Evolutionary conservation across 129 eudicot genomes (phyloP).

Genomic region (Flaveria brownii): DNA sequence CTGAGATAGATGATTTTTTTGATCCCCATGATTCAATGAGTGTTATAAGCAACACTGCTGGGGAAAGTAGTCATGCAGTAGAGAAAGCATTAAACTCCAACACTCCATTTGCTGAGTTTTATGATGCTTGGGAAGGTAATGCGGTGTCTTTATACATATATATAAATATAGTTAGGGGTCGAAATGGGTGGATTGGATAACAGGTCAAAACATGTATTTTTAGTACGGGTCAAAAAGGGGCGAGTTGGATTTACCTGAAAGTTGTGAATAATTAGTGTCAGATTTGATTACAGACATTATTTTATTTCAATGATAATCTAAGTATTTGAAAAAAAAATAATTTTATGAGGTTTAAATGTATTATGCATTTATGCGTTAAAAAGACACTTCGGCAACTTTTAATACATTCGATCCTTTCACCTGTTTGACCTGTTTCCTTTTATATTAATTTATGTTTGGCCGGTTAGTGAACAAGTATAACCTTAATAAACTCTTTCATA

Average conservation of each 20-base stretch:
- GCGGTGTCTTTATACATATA: neutral
- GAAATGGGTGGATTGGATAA: neutral
- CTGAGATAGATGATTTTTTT: slow-evolving; percentile 59
- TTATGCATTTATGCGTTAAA: slow-evolving; percentile 1
- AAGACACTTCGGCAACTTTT: neutral
- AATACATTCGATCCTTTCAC: neutral
- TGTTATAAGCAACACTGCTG: slow-evolving; percentile 51
- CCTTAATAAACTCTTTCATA: neutral
- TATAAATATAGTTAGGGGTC: neutral
- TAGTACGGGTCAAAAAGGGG: neutral
- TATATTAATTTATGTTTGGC: neutral
- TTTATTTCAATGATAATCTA: too few relatives aligned
- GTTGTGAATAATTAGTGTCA: too few relatives aligned
- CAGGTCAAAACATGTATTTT: neutral
- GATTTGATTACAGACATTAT: too few relatives aligned
- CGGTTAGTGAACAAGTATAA: neutral
- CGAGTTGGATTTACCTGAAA: neutral
- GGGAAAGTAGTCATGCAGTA: slow-evolving; percentile 42
- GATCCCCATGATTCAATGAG: slow-evolving; percentile 78
- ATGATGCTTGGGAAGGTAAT: slow-evolving; percentile 97
- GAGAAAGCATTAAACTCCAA: slow-evolving; percentile 43
- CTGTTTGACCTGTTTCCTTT: neutral
- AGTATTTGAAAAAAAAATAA: too few relatives aligned
- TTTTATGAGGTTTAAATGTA: neutral
- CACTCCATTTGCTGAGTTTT: slow-evolving; percentile 70